These are phyloP conservation scores for Solanum etuberosum DNA, from an alignment of 257 asterid species.

Conservation along the genomic window DNA sequence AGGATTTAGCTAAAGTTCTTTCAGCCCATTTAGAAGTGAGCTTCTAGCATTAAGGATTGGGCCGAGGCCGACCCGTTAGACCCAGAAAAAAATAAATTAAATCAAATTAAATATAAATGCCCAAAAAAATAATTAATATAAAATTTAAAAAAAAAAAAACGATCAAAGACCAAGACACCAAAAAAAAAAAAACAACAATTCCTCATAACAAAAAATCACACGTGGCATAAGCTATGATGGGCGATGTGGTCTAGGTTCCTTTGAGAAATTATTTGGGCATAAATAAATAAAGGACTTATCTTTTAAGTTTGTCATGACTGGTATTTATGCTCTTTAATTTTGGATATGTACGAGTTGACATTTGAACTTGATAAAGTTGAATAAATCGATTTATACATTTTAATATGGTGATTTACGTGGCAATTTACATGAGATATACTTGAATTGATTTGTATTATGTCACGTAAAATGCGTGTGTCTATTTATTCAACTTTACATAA, in stretches of 20 bases:
- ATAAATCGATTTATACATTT: rapidly evolving
- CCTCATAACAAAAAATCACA: background rate
- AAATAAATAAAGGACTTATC: too few relatives aligned
- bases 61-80: background rate
- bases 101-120: background rate
- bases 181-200: background rate
- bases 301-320: too few relatives aligned
- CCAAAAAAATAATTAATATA: background rate
- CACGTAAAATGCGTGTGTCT: background rate
- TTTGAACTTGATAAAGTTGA: too few relatives aligned
- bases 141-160: background rate
- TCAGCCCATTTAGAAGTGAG: too few relatives aligned
- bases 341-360: too few relatives aligned
- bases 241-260: background rate
- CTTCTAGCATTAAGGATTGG: background rate
- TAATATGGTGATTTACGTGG: too few relatives aligned
- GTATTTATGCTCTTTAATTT: too few relatives aligned
- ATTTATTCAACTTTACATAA: background rate
- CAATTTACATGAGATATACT: too few relatives aligned
- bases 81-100: background rate
- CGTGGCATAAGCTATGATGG: background rate
- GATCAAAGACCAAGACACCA: background rate
- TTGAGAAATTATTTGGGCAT: background rate
- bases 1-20: too few relatives aligned
- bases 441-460: rapidly evolving